Base-by-base conservation (phyloP, 2,329 filamentous ascomycete species). In the Phialophora expanda region DNA sequence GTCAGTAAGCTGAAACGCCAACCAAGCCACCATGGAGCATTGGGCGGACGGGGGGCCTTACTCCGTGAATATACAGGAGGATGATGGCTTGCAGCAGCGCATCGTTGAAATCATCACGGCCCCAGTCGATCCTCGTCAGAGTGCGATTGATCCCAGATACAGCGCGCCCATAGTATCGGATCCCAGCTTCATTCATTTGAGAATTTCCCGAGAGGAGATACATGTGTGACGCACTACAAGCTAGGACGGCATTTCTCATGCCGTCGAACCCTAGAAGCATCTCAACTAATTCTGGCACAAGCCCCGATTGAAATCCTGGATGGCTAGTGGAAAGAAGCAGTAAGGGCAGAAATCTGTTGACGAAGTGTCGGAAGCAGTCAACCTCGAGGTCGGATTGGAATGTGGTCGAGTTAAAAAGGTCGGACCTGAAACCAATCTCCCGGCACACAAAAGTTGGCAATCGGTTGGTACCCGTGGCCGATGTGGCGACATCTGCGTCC, bases 1-100 rank as follows among this genome's bases (percentile, higher is more conserved):
- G 26, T 34, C 38, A 59, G 17, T 59, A 5, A 34, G n/a, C 14
- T 12, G 14, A n/a, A 28, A n/a, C 41, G n/a, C 7, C 14, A 17
- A 28, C 22, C 6, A 17, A 48, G 56, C 34, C 38, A 12, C n/a
- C n/a, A 14, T 17, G 5, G 22, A 20, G 2, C 2, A 26, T 22
- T 2, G 14, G 20, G 17, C 30, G n/a, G 7, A 3, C 1, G 9
- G 24, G 26, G 28, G 17, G 4, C 67, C 67, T 65, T 57, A 69
- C 67, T n/a, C 67, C 67, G 28, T 69, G 67, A n/a, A 69, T 60
- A 28, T 69, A 69, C 12, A 69, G 38, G 24, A 66, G 56, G 26
- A 44, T 62, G 30, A 69, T 59, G 24, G 56, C 48, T 20, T 60
- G 44, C 54, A 66, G 28, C 1, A 69, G 26, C 5, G 64, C 61